Conservation (phyloP, 139 green algal genomes). For the Spirogloea muscicola region DNA sequence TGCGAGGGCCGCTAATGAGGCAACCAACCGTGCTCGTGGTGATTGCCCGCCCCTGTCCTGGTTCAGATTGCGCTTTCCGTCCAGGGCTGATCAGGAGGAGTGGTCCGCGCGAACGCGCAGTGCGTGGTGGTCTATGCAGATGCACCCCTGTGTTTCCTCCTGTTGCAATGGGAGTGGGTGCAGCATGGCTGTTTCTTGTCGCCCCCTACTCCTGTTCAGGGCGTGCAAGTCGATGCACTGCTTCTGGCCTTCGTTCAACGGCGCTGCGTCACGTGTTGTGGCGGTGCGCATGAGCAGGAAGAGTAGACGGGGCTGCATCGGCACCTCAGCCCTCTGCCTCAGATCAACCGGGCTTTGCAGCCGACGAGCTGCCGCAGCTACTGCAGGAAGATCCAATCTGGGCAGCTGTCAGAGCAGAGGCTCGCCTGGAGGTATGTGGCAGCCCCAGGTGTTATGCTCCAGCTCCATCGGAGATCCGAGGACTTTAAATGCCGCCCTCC, state of each 20-base stretch:
- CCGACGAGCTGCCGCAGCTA: background rate
- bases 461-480: background rate
- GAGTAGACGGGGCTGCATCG: background rate
- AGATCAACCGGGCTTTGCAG: background rate
- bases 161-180: no score
- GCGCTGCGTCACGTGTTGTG: conserved; percentile 5
- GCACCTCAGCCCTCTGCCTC: conserved; percentile 8
- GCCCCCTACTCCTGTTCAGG: background rate
- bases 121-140: background rate
- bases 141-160: no score
- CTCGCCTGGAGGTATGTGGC: conserved; percentile 15
- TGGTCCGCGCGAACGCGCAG: background rate
- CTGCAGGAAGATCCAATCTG: conserved; percentile 28
- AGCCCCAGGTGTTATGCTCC: no score
- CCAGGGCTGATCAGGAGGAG: background rate
- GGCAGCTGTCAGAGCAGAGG: conserved; percentile 36
- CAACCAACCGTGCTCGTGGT: background rate
- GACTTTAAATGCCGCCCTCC: background rate
- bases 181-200: background rate
- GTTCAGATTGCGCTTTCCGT: no score
- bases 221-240: background rate
- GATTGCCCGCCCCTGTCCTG: background rate
- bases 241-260: conserved; percentile 12
- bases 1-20: conserved; percentile 1
- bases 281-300: background rate